Conservation (phyloP, 192 early-diverging fungal species). For the Mortierella hygrophila region DNA sequence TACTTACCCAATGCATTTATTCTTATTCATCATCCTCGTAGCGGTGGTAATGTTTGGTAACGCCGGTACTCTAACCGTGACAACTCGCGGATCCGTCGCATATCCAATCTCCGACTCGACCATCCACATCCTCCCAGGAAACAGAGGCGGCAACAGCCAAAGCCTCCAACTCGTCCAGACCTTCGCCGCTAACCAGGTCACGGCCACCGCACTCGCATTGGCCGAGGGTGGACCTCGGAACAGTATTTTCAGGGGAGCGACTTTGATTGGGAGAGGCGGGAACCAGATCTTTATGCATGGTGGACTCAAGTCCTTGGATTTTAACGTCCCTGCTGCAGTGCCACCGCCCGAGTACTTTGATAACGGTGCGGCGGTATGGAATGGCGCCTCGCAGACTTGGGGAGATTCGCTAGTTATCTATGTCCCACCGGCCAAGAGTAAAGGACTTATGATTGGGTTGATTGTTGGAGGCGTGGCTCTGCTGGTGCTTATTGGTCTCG, state of each 20-base stretch:
- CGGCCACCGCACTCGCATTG: neutral
- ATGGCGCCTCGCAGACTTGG: conserved; percentile 30
- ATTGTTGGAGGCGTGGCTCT: conserved; percentile 25
- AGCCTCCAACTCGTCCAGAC: conserved; percentile 18
- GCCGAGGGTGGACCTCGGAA: conserved; percentile 31
- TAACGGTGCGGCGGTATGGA: conserved; percentile 23
- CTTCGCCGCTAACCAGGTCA: conserved; percentile 6
- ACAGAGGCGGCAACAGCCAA: conserved; percentile 23
- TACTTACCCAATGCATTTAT: neutral
- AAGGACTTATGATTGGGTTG: conserved; percentile 40
- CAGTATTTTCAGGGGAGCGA: conserved; percentile 36
- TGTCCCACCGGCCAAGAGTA: conserved; percentile 21
- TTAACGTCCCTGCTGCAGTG: neutral
- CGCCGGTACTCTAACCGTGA: conserved; percentile 1
- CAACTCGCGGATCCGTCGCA: conserved; percentile 35
- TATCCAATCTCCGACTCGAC: conserved; percentile 8
- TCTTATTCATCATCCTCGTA: neutral
- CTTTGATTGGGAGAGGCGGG: conserved; percentile 32
- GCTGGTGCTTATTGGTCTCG: conserved; percentile 10
- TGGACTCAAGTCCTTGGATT: conserved; percentile 20
- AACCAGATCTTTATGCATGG: conserved; percentile 45
- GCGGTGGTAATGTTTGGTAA: conserved; percentile 59
- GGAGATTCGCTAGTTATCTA: conserved; percentile 11
- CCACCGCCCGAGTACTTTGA: conserved; percentile 11
- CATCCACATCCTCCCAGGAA: conserved; percentile 40